Evolutionary conservation across 202 grass and related monocot species (phyloP).

Genomic region (Carex sylvatica): DNA sequence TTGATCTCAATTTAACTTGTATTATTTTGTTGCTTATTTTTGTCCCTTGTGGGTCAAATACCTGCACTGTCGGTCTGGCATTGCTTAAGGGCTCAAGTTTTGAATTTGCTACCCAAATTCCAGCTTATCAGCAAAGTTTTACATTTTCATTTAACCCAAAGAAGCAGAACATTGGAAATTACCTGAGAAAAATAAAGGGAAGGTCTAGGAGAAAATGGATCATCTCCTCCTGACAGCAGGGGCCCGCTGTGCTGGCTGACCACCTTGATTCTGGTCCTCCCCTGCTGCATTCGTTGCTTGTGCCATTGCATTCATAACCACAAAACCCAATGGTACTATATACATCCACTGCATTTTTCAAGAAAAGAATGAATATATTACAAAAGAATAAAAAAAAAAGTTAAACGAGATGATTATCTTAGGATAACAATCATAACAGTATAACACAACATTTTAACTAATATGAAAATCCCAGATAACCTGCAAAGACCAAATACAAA

Average conservation of each 20-base stretch:
- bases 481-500: background rate
- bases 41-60: background rate
- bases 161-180: slow-evolving; percentile 8
- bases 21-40: background rate
- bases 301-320: slow-evolving; percentile 89
- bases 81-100: background rate
- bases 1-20: background rate
- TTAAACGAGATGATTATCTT: background rate
- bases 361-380: background rate
- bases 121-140: background rate
- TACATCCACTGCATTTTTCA: slow-evolving; percentile 92
- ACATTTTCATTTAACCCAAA: background rate
- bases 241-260: slow-evolving; percentile 55
- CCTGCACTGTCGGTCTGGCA: background rate
- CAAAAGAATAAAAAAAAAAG: background rate
- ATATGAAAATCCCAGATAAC: background rate
- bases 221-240: slow-evolving; percentile 87
- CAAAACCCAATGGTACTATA: slow-evolving; percentile 83
- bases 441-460: background rate
- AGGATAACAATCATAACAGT: background rate
- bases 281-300: slow-evolving; percentile 78
- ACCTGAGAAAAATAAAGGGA: background rate
- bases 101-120: background rate
- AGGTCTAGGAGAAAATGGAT: slow-evolving; percentile 21
- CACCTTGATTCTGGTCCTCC: slow-evolving; percentile 54